Conservation (phyloP, 2,329 filamentous ascomycete species). For the Metarhizium album region DNA sequence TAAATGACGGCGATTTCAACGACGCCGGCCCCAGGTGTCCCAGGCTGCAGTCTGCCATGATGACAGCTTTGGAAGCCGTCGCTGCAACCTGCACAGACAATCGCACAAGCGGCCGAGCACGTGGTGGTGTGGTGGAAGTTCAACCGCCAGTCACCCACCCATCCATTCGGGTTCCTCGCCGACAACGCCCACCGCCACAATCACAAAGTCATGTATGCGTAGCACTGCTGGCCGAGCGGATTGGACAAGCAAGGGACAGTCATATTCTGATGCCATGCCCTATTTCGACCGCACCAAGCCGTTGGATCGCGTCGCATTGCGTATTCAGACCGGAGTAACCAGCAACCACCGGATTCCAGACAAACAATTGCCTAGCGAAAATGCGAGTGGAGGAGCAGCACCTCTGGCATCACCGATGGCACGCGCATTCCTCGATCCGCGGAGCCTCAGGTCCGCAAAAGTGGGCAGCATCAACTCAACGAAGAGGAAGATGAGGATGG, state of each 20-base stretch:
- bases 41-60: neutral
- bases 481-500: neutral
- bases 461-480: neutral
- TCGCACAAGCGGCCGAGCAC: too few species aligned
- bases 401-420: neutral
- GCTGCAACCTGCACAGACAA: neutral
- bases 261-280: too few species aligned
- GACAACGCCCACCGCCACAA: neutral
- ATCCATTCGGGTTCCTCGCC: neutral
- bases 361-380: neutral
- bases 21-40: neutral
- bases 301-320: too few species aligned
- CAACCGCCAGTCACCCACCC: too few species aligned
- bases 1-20: neutral
- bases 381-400: neutral
- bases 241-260: too few species aligned
- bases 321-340: too few species aligned
- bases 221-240: neutral
- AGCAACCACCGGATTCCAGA: too few species aligned
- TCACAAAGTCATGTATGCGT: neutral
- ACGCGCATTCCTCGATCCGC: slow-evolving; percentile 2
- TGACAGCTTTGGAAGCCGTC: neutral
- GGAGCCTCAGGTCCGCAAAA: slow-evolving; percentile 1
- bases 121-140: too few species aligned
- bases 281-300: too few species aligned